phyloP scores from a whole-genome alignment of 768 basidiomycete species.

The Rossbeevera mucosa region DNA sequence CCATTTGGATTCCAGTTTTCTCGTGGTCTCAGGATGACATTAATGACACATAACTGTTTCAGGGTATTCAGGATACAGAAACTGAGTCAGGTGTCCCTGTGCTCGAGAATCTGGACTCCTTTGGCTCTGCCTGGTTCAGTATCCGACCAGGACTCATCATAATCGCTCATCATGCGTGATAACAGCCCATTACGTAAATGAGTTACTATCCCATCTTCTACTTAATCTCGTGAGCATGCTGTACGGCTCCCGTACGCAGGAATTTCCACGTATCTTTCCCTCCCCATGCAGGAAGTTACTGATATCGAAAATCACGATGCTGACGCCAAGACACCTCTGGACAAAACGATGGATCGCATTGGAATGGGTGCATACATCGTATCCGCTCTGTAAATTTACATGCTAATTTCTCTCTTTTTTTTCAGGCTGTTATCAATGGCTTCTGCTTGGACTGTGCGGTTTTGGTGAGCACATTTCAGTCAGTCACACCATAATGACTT shows the following conservation, averaged over 20 bases:
- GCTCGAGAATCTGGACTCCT: too few species aligned
- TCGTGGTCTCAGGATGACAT: not conserved
- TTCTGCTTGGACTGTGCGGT: constrained; percentile 77
- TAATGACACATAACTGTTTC: not conserved
- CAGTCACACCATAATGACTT: not conserved
- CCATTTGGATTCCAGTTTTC: not conserved
- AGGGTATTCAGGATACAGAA: not conserved
- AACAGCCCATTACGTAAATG: too few species aligned
- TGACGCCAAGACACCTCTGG: constrained; percentile 58
- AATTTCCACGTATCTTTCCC: not conserved
- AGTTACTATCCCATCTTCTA: too few species aligned
- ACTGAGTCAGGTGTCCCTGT: not conserved
- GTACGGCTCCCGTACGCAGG: too few species aligned
- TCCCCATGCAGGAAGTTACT: not conserved
- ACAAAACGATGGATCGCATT: constrained; percentile 85
- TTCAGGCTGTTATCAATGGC: constrained; percentile 74
- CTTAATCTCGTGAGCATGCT: too few species aligned
- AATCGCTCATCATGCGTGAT: not conserved
- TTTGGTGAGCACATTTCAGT: constrained; percentile 55
- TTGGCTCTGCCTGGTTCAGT: too few species aligned
- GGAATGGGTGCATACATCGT: constrained; percentile 62
- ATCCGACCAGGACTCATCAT: not conserved
- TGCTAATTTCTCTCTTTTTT: not conserved
- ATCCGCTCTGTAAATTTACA: not conserved
- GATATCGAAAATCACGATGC: constrained; percentile 19